phyloP scores from a whole-genome alignment of 2,329 filamentous ascomycete species.

The Lasiodiplodia hormozganensis region DNA sequence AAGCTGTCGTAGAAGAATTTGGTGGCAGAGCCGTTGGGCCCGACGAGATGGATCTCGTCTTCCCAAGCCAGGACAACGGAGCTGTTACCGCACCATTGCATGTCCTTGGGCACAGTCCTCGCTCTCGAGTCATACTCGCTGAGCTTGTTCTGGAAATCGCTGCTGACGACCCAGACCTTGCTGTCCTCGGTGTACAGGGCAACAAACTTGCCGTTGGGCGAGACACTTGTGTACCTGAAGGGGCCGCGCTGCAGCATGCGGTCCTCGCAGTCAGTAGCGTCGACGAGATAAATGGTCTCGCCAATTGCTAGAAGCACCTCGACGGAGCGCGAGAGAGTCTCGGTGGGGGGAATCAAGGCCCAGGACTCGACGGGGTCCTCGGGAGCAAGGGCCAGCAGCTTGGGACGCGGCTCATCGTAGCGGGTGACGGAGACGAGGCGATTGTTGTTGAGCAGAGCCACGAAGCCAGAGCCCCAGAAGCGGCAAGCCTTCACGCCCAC shows the following conservation, averaged over 20 bases:
- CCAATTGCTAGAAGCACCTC: conserved; percentile 88
- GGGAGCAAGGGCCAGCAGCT: conserved; percentile 76
- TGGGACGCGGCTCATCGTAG: conserved; percentile 90
- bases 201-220: conserved; percentile 86
- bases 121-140: conserved; percentile 92
- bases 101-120: conserved; percentile 81
- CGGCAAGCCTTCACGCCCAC: conserved; percentile 86
- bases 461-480: conserved; percentile 92
- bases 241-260: conserved; percentile 89
- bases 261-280: conserved; percentile 90
- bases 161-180: conserved; percentile 86
- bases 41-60: conserved; percentile 94
- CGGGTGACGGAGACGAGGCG: conserved; percentile 83
- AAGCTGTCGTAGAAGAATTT: conserved; percentile 89
- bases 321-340: conserved; percentile 89
- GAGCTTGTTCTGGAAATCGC: conserved; percentile 90
- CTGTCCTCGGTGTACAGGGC: conserved; percentile 87
- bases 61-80: conserved; percentile 95
- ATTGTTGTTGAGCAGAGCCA: conserved; percentile 89
- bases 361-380: conserved; percentile 84
- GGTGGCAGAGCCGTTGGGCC: conserved; percentile 77
- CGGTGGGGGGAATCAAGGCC: conserved; percentile 85
- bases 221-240: conserved; percentile 88
- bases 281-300: conserved; percentile 83
- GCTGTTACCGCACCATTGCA: conserved; percentile 97